Evolutionary conservation across 805 yeast genomes (phyloP).

Genomic region (Kazachstania africana): DNA sequence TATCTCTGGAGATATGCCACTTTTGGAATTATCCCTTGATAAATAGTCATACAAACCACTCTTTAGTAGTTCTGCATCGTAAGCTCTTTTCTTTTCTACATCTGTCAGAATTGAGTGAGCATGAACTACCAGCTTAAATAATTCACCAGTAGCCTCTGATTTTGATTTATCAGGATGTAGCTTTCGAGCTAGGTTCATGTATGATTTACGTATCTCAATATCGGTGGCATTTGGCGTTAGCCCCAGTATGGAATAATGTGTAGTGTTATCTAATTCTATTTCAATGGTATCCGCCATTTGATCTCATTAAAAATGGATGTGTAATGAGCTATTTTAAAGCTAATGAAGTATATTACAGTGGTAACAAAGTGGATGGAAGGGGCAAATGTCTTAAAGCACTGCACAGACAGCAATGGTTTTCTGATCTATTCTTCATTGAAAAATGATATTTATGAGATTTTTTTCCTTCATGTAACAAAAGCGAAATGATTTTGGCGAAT

Average conservation of each 20-base stretch:
- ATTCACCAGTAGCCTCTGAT: constrained; percentile 22
- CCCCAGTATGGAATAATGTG: constrained; percentile 22
- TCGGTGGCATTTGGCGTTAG: constrained; percentile 15
- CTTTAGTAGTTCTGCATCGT: constrained; percentile 12
- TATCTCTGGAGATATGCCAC: not conserved
- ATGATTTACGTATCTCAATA: constrained; percentile 56
- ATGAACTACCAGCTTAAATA: constrained; percentile 22
- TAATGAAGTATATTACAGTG: no score
- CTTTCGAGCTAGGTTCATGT: constrained; percentile 57
- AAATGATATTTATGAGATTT: no score
- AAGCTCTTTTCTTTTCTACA: constrained; percentile 9
- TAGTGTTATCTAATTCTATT: constrained; percentile 18
- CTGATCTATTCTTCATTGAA: not conserved
- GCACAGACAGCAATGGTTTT: not conserved
- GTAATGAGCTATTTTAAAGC: no score
- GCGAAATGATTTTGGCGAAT: no score
- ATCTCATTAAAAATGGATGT: not conserved
- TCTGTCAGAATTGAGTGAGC: constrained; percentile 24
- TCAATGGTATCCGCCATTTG: constrained; percentile 1
- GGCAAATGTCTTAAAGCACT: not conserved
- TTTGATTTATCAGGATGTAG: constrained; percentile 78
- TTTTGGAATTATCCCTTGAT: constrained; percentile 2
- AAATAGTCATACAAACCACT: constrained; percentile 11
- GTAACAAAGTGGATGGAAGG: no score
- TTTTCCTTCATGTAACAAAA: no score